Base-by-base conservation (phyloP, 345 rosid genomes). In the Populus davidiana region DNA sequence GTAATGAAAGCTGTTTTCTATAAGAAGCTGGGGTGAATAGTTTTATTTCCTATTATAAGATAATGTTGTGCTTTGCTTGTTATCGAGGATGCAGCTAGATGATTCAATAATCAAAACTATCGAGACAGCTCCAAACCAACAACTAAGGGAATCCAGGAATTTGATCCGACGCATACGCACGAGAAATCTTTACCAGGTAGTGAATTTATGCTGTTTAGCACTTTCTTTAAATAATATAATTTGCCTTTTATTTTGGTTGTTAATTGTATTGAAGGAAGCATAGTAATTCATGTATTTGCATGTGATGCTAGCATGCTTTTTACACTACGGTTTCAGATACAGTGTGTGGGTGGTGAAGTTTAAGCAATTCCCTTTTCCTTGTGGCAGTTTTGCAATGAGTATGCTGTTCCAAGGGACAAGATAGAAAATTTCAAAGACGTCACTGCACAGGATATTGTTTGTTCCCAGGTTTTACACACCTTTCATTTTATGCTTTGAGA, bases 331-430 rank as follows among this genome's bases (percentile, higher is more conserved):
- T 10, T 50, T 3, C 6, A 3, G 29, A 27, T 7, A 23, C 23
- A 1, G 17, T 27, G 29, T 47, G 29, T 47, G 65, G 43, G 13
- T 29, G 25, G 21, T 16, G 6, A 52, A 23, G 74, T 73, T 67
- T 43, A 8, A 18, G 56, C 35, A 67, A 27, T 29, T 70, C 11
- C 36, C 70, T 29, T 79, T 36, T 68, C 31, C 69, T 31, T 76
- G 44, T 83, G 81, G 81, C 97, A 95, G 99, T 95, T 93, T 79
- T 95, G 99, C 82, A 95, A 93, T 76, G 99, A 93, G 82, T 95
- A 89, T 80, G 87, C 99, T 27, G 98, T 95, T 85, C 98, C 99
- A 5, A 95, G 88, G 84, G 93, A 93, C 76, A 86, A 88, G 68
- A 33, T 91, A 62, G 99, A 91, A 68, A 83, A 95, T 83, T 95